phyloP scores from a whole-genome alignment of 2,329 filamentous ascomycete genomes.

The Fusarium redolens region DNA sequence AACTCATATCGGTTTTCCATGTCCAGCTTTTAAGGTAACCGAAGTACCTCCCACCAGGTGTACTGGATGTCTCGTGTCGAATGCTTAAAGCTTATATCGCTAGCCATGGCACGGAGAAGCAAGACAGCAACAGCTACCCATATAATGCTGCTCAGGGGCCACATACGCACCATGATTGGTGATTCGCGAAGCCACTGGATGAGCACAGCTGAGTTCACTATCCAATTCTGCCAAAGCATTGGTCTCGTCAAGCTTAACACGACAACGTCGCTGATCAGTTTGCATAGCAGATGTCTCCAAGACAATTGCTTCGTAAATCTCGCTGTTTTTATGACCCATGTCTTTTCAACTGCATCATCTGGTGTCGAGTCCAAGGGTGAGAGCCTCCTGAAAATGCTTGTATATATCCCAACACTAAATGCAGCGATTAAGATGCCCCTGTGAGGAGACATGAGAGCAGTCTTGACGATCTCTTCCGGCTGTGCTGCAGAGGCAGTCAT shows the following conservation, averaged over 20 bases:
- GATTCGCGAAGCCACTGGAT: neutral
- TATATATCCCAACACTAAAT: too few relatives aligned
- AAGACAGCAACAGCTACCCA: neutral
- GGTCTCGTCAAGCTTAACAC: neutral
- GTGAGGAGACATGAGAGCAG: too few relatives aligned
- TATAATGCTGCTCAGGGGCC: neutral
- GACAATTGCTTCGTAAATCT: accelerated
- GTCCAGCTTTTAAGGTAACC: accelerated
- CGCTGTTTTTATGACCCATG: too few relatives aligned
- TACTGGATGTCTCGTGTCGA: neutral
- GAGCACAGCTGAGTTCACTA: neutral
- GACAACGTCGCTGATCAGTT: neutral
- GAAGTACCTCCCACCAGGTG: neutral
- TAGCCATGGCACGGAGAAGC: accelerated
- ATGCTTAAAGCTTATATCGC: neutral
- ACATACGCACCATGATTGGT: neutral
- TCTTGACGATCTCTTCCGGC: too few relatives aligned
- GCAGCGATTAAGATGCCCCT: too few relatives aligned
- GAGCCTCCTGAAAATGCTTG: too few relatives aligned
- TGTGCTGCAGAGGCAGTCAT: too few relatives aligned
- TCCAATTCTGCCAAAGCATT: neutral
- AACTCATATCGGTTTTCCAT: accelerated
- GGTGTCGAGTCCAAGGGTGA: too few relatives aligned
- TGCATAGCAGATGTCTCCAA: accelerated
- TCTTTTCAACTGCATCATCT: too few relatives aligned